Evolutionary conservation across 2,329 filamentous ascomycete species (phyloP), one percentile per base, ranked within the genome.

Genomic region (Exophiala xenobiotica): DNA sequence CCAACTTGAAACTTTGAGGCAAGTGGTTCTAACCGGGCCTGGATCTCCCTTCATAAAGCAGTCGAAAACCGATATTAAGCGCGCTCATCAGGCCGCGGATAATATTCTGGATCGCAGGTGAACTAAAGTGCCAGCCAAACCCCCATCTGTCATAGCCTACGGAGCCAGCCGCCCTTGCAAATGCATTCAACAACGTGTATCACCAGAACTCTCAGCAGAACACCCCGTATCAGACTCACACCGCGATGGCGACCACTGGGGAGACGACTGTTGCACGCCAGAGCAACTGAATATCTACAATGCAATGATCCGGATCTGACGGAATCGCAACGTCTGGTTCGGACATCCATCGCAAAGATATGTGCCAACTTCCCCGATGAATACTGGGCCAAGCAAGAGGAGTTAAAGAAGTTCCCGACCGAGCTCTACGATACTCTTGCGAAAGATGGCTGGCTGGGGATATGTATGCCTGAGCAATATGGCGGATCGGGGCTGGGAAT

Each of bases 291-390:
- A 27, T 64, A 59, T 46, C 56, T 64, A 9, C 63, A 60, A 33
- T 41, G 53, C 3, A 48, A 63, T 29, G 56, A 63, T 39, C 62
- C 68, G 3, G 71, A 72, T 55, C 66, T 69, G 49, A 71, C 64
- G 2, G 68, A 72, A 20, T 68, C 68, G 2, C 71, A 74, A 62
- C 56, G 64, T 16, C 66, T 65, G 1, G 71, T 77, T 6, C 71
- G 73, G 24, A 68, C 71, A 47, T 65, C 71, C 2, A 73, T 77
- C 29, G 55, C 65, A n/a, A 74, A 73, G 46, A 71, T 76, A 37
- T 74, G 71, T 58, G 61, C 67, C 8, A 60, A 66, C 18, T 76
- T 71, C 51, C 62, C 68, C 2, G 69, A 75, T 46, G 61, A 64
- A 38, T 75, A 75, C 63, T 76, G 73, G 73, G 61, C 67, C 4